Conservation (phyloP, 441 rosid genomes). For the Biscutella auriculata region DNA sequence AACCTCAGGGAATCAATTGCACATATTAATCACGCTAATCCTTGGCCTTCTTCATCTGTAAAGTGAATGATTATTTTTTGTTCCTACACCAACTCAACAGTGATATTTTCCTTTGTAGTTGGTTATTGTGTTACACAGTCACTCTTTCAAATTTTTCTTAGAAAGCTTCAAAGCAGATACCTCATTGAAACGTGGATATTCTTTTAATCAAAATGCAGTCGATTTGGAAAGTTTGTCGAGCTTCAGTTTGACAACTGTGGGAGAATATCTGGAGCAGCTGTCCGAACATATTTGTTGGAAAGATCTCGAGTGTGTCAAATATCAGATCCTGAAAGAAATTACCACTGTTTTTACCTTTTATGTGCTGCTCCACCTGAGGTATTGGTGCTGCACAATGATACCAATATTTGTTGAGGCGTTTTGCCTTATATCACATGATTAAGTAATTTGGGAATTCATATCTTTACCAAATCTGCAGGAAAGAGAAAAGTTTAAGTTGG, state of each 20-base stretch:
- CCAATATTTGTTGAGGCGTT: not conserved
- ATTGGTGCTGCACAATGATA: slow-evolving; percentile 18
- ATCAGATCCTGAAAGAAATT: slow-evolving; percentile 96
- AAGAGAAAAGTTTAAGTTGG: slow-evolving; percentile 73
- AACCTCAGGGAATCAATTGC: not conserved
- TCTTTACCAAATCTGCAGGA: slow-evolving; percentile 41
- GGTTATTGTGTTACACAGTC: not conserved
- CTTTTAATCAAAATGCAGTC: slow-evolving; percentile 50
- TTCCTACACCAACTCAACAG: not conserved
- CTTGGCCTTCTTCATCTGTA: not conserved
- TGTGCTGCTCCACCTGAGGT: slow-evolving; percentile 99
- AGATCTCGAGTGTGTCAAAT: slow-evolving; percentile 99
- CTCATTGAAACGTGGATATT: not conserved
- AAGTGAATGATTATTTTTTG: not conserved
- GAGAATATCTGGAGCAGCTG: slow-evolving; percentile 98
- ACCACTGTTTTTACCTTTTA: slow-evolving; percentile 93
- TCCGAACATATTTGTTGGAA: slow-evolving; percentile 93
- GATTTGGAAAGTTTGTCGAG: slow-evolving; percentile 99
- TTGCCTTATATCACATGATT: not conserved
- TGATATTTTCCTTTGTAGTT: not conserved
- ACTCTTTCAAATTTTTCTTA: not conserved
- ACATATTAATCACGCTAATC: not conserved
- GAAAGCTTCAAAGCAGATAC: not conserved
- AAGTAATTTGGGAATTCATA: slow-evolving; percentile 1
- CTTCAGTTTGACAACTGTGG: slow-evolving; percentile 96